Evolutionary conservation across 2,329 filamentous ascomycete genomes (phyloP), one percentile per base, ranked within the genome.

Genomic region (Fusarium coffeatum): DNA sequence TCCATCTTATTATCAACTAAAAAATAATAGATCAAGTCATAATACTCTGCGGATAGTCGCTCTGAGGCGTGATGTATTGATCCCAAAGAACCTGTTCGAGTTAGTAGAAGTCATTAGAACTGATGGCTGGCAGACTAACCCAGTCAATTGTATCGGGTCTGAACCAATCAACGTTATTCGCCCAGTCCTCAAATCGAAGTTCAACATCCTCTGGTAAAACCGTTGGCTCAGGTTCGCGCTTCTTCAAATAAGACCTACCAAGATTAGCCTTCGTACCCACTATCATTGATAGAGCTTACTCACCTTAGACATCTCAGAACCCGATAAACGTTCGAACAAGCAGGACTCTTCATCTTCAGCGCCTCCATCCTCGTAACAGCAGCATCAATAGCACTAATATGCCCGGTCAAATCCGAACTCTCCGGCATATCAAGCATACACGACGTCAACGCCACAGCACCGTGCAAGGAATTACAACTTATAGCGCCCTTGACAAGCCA

Each of bases 81-180:
- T 64, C 59, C 61, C 61, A 64, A 4, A 45, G 22, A 12, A 27
- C 59, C 61, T 64, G 15, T 3, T 4, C 0, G 5, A 28, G 6
- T 64, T 15, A 64, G 60, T 1, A 11, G 0, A 3, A 2, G 1
- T 2, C 7, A 13, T 1, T 1, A 2, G 0, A 11, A 8, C 10
- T 2, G 3, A 6, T 0, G 1, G 1, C 6, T 1, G 8, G 1
- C 6, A 1, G 6, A 18, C 43, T 23, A n/a, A 64, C 61, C 61
- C 61, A 64, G n/a, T 64, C 61, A 34, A 64, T 64, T 3, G 59
- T 32, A 22, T 64, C 61, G 0, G 61, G 61, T 8, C 60, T 28
- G 2, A 64, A 64, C 61, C 61, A 64, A 25, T 64, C 61, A 2
- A 64, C 61, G 8, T 59, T 64, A 11, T 30, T 64, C 1, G 59